A percentile compares a stretch with the other conserved stretches of the same genome.
phyloP scores from a whole-genome alignment of 2,329 filamentous ascomycete species.

The Phaeosphaeria sp. region DNA sequence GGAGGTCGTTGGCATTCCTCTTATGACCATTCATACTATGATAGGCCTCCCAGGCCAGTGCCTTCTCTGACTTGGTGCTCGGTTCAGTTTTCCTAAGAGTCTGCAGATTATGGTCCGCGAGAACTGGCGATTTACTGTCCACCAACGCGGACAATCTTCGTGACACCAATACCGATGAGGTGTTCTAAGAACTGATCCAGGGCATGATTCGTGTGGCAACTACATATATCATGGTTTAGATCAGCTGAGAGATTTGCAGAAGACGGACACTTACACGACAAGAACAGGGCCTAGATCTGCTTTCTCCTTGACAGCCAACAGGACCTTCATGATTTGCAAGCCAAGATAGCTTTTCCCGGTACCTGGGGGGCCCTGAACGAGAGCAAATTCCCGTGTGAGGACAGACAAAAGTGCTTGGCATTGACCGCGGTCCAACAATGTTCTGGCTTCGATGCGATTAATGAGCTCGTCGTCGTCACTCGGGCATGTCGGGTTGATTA shows the following conservation, averaged over 20 bases:
- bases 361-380: constrained; percentile 74
- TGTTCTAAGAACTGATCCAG: constrained; percentile 65
- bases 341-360: constrained; percentile 72
- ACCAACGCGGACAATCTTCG: constrained; percentile 67
- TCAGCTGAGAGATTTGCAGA: not conserved
- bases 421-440: constrained; percentile 58
- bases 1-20: constrained; percentile 6
- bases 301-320: constrained; percentile 54
- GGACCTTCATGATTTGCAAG: constrained; percentile 62
- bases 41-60: constrained; percentile 16
- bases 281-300: constrained; percentile 55
- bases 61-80: constrained; percentile 28
- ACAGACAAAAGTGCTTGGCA: constrained; percentile 60
- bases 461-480: constrained; percentile 23
- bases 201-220: constrained; percentile 61
- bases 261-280: constrained; percentile 29
- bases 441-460: constrained; percentile 13
- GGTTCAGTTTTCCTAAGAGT: constrained; percentile 18
- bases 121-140: constrained; percentile 60
- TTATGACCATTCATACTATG: constrained; percentile 15
- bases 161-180: constrained; percentile 55
- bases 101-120: constrained; percentile 61
- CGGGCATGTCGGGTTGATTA: constrained; percentile 15
- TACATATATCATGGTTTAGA: too few relatives aligned
- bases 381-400: constrained; percentile 60